phyloP scores from a whole-genome alignment of 495 filamentous ascomycete genomes.

The Evansstolkia leycettana region DNA sequence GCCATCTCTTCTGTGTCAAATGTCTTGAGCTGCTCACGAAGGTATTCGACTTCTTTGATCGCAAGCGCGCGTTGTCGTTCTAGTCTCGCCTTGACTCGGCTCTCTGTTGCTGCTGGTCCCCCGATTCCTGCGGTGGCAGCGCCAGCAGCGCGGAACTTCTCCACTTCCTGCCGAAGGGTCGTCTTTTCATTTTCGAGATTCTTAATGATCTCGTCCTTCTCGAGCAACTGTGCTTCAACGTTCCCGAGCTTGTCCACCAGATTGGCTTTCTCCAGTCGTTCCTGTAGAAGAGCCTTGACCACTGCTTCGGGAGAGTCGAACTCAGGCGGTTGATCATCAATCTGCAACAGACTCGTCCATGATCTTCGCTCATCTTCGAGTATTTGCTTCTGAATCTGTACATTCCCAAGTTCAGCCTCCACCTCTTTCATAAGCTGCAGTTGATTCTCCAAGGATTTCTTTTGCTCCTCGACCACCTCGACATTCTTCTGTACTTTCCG shows the following conservation, averaged over 20 bases:
- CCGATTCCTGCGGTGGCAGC: slow-evolving; percentile 20
- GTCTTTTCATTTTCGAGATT: slow-evolving; percentile 55
- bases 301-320: slow-evolving; percentile 85
- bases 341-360: slow-evolving; percentile 80
- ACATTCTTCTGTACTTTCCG: slow-evolving; percentile 70
- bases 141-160: slow-evolving; percentile 43
- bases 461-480: slow-evolving; percentile 94
- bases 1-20: slow-evolving; percentile 85
- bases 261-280: slow-evolving; percentile 64
- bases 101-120: slow-evolving; percentile 19
- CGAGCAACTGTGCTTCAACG: slow-evolving; percentile 63
- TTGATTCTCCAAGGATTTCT: slow-evolving; percentile 66
- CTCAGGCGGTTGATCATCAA: slow-evolving; percentile 48
- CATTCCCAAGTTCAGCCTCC: slow-evolving; percentile 62
- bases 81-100: slow-evolving; percentile 51
- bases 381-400: slow-evolving; percentile 68
- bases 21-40: slow-evolving; percentile 83
- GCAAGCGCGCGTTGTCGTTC: slow-evolving; percentile 79
- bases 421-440: slow-evolving; percentile 64
- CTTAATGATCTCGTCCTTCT: slow-evolving; percentile 69
- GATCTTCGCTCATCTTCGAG: slow-evolving; percentile 78
- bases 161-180: slow-evolving; percentile 49
- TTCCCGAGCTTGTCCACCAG: slow-evolving; percentile 67
- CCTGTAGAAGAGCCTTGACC: slow-evolving; percentile 69
- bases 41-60: slow-evolving; percentile 83